Base-by-base conservation (phyloP, 2,329 filamentous ascomycete genomes). In the Colletotrichum agaves region DNA sequence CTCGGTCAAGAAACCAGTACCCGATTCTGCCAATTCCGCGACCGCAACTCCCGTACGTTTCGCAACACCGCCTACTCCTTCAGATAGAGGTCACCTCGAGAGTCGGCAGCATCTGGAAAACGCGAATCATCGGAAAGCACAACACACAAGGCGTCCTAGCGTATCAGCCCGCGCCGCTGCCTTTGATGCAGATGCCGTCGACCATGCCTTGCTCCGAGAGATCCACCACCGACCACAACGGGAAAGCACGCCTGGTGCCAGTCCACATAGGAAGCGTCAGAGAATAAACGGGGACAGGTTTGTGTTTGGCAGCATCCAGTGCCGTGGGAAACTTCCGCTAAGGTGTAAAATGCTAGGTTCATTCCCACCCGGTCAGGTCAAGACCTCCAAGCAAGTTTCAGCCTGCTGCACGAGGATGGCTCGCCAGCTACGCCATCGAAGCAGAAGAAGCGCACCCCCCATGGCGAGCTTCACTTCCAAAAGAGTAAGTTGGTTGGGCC, bases 311-410 rank as follows among this genome's bases (percentile, higher is more conserved):
- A 11, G 17, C 8, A 21, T 39, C 10, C 10, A 10, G 4, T 13
- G 10, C 13, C 3, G 13, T 15, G 3, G n/a, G 17, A 21, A 35
- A 5, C 10, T 2, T 2, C 37, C 21, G 37, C 49, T 57, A 41
- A 55, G 10, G 47, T 50, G 17, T 39, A 5, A 27, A 49, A 23
- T 50, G 57, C 65, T 76, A 97, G 96, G 74, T 99, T 99, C 77
- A 98, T 99, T 72, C 96, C 96, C 31, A 97, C 96, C 73, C 89
- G 96, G 46, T 91, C 94, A 71, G 96, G 95, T 5, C 94, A 97
- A 78, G 96, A 99, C 79, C 84, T 98, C 23, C 92, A 95, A 77
- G 94, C 95, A 60, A 97, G 94, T 78, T 98, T 96, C 80, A 97
- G 90, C 76, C 83, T 98, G 62, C 85, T 98, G 31, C 93, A 97